A percentile compares a stretch with the other conserved stretches of the same genome.
Evolutionary conservation across 768 basidiomycete genomes (phyloP).

Genomic region (Exsudoporus frostii): DNA sequence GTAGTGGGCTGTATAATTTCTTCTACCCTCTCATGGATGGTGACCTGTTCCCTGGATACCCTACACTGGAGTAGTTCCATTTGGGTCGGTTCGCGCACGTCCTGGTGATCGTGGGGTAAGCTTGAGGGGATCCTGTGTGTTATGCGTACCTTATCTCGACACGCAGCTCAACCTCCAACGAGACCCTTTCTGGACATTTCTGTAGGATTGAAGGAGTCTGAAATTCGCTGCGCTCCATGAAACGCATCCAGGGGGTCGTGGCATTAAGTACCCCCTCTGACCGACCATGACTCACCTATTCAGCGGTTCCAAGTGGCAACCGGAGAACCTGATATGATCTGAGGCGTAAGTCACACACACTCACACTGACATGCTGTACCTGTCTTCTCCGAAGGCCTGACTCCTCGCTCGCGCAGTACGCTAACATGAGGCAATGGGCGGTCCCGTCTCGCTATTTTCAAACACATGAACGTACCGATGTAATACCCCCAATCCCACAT

Average conservation of each 20-base stretch:
- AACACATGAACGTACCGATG: constrained; percentile 56
- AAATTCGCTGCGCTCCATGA: constrained; percentile 47
- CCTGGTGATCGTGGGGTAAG: constrained; percentile 58
- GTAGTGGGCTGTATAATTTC: constrained; percentile 41
- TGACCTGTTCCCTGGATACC: constrained; percentile 46
- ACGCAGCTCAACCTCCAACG: constrained; percentile 55
- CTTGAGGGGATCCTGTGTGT: constrained; percentile 2
- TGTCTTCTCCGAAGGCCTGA: background rate
- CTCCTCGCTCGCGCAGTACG: background rate
- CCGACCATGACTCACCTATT: constrained; percentile 40
- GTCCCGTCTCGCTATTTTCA: constrained; percentile 33
- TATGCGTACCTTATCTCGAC: background rate
- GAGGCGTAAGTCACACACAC: constrained; percentile 43
- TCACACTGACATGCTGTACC: background rate
- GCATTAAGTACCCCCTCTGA: constrained; percentile 42
- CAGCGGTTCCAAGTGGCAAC: constrained; percentile 46
- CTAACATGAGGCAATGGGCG: constrained; percentile 47
- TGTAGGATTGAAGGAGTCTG: constrained; percentile 35
- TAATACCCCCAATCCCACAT: constrained; percentile 52
- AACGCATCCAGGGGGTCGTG: constrained; percentile 33
- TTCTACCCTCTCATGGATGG: constrained; percentile 60
- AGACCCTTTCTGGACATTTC: constrained; percentile 45
- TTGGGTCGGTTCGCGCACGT: constrained; percentile 47
- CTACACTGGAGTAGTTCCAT: constrained; percentile 44
- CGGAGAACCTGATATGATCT: constrained; percentile 48